phyloP scores from a whole-genome alignment of 176 grass and related monocot species.

The Saccharum spontaneum region DNA sequence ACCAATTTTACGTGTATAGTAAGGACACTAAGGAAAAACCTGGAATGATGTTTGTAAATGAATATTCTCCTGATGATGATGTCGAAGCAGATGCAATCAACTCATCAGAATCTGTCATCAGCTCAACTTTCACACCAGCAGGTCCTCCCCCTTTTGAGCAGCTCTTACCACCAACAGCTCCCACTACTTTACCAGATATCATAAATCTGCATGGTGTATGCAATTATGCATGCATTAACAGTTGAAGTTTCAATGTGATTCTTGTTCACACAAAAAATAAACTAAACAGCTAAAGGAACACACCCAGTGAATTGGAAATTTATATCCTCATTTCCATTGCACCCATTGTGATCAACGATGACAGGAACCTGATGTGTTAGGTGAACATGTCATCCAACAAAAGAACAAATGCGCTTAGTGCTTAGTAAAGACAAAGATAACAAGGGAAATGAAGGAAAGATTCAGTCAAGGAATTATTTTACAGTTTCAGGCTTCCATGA shows the following conservation, averaged over 20 bases:
- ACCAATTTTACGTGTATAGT: not conserved
- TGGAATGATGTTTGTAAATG: constrained; percentile 85
- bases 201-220: constrained; percentile 55
- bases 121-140: constrained; percentile 85
- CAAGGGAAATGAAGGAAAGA: constrained; percentile 6
- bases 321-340: constrained; percentile 87
- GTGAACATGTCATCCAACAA: constrained; percentile 30
- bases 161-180: constrained; percentile 68
- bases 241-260: constrained; percentile 29
- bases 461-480: constrained; percentile 26
- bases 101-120: constrained; percentile 63
- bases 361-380: constrained; percentile 66
- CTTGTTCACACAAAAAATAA: constrained; percentile 11
- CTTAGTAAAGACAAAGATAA: not conserved
- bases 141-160: constrained; percentile 81
- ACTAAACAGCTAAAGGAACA: constrained; percentile 29
- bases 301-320: constrained; percentile 96
- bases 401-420: not conserved
- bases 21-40: constrained; percentile 51
- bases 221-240: not conserved
- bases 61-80: constrained; percentile 70
- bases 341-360: constrained; percentile 67
- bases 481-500: constrained; percentile 86
- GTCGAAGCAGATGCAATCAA: constrained; percentile 70
- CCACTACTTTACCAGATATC: constrained; percentile 74